phyloP scores from a whole-genome alignment of 2,329 filamentous ascomycete genomes.

The Colletotrichum sp. region DNA sequence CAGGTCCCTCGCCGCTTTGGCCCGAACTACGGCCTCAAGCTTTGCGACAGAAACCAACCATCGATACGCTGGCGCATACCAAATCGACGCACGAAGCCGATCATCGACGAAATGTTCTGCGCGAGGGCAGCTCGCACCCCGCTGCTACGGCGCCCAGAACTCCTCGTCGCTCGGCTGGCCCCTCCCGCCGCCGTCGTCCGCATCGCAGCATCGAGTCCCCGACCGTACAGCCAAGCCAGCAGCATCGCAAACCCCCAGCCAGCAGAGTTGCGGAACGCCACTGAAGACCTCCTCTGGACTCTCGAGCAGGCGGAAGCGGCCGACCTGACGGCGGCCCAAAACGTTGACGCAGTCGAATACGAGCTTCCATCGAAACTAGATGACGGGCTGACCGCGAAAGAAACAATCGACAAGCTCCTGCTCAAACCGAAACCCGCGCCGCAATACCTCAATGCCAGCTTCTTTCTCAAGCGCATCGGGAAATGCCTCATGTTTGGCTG shows the following conservation, averaged over 20 bases:
- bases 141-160: neutral
- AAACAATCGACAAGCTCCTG: neutral
- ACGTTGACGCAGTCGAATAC: neutral
- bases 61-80: neutral
- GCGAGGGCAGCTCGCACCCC: neutral
- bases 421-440: neutral
- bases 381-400: neutral
- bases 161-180: neutral
- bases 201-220: neutral
- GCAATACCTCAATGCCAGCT: neutral
- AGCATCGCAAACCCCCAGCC: neutral
- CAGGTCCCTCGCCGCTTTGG: neutral
- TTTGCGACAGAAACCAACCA: neutral
- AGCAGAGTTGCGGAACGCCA: neutral
- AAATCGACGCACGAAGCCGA: neutral
- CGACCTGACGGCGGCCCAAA: neutral
- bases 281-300: neutral
- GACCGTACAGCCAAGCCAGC: neutral
- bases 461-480: slow-evolving; percentile 12
- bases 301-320: neutral
- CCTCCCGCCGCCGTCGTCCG: neutral
- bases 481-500: slow-evolving; percentile 25
- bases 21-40: neutral
- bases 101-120: neutral
- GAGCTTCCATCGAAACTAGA: neutral